Evolutionary conservation across 768 basidiomycete genomes (phyloP).

Genomic region (Pleurotus giganteus): DNA sequence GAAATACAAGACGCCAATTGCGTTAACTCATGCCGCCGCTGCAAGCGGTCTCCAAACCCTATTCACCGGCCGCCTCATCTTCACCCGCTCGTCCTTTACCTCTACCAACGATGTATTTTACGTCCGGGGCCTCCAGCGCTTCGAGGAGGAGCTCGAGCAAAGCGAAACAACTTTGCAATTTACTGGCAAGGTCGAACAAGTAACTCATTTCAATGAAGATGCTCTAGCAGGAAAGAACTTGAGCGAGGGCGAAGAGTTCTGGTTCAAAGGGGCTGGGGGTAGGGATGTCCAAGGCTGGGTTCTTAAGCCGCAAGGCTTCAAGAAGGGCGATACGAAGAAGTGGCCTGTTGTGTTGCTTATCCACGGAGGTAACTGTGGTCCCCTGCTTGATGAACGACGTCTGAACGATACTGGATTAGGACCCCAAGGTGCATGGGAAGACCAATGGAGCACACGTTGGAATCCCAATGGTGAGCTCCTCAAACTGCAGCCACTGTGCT

Average conservation of each 20-base stretch:
- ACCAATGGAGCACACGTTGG: constrained; percentile 91
- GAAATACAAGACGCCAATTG: constrained; percentile 51
- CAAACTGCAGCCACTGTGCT: not conserved
- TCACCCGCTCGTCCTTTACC: constrained; percentile 71
- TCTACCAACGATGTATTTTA: constrained; percentile 80
- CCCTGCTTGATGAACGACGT: not conserved
- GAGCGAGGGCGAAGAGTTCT: constrained; percentile 73
- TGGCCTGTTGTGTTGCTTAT: constrained; percentile 82
- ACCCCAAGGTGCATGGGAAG: constrained; percentile 85
- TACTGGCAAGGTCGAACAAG: constrained; percentile 40
- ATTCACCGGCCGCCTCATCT: constrained; percentile 58
- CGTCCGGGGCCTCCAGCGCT: constrained; percentile 42
- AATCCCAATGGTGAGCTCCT: constrained; percentile 70
- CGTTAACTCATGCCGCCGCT: constrained; percentile 56
- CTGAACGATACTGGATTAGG: constrained; percentile 31
- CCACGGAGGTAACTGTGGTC: constrained; percentile 55
- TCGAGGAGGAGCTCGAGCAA: constrained; percentile 24
- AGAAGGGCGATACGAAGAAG: constrained; percentile 60
- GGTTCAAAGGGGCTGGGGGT: constrained; percentile 82
- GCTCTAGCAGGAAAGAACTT: constrained; percentile 59
- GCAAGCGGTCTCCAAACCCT: constrained; percentile 65
- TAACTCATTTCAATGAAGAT: constrained; percentile 65
- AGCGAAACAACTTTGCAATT: constrained; percentile 26
- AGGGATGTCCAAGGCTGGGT: constrained; percentile 83
- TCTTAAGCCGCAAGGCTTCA: constrained; percentile 77